Percentiles rank a stretch among this genome's conserved stretches.
These are phyloP conservation scores for Antrodiella citrinella DNA, from an alignment of 768 basidiomycete species.

Conservation along the genomic window DNA sequence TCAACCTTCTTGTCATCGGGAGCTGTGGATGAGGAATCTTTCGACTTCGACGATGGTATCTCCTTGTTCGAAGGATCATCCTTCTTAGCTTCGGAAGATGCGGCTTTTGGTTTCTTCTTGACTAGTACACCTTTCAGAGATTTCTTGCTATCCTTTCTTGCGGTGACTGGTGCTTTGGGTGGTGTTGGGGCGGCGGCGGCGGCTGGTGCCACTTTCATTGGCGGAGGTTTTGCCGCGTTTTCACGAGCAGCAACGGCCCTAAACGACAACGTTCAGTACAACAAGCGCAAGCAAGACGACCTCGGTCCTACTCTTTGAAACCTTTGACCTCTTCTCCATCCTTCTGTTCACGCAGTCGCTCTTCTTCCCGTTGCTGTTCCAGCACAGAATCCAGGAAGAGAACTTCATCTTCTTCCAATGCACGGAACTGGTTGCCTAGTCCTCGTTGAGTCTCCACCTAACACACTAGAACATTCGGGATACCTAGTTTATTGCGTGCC, in stretches of 20 bases:
- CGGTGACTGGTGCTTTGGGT: constrained; percentile 15
- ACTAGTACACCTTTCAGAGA: constrained; percentile 72
- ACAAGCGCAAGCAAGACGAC: constrained; percentile 5
- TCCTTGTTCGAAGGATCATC: constrained; percentile 8
- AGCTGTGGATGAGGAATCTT: constrained; percentile 8
- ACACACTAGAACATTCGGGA: not conserved
- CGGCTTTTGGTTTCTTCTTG: constrained; percentile 60
- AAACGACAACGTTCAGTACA: too few species aligned
- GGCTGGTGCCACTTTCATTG: constrained; percentile 22
- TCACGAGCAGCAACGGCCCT: constrained; percentile 70
- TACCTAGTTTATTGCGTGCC: constrained; percentile 72
- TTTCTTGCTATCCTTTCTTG: constrained; percentile 60
- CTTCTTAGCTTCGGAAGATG: not conserved
- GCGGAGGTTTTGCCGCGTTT: constrained; percentile 29
- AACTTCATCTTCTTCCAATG: constrained; percentile 85
- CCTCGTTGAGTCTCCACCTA: constrained; percentile 6
- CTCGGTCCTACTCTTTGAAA: constrained; percentile 60
- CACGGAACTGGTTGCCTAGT: constrained; percentile 81
- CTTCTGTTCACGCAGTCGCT: constrained; percentile 61
- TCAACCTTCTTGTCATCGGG: constrained; percentile 16
- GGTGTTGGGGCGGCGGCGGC: constrained; percentile 15
- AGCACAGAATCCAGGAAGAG: constrained; percentile 80
- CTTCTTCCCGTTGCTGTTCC: constrained; percentile 69
- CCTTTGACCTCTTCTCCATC: constrained; percentile 74
- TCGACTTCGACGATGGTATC: constrained; percentile 14